Conservation (phyloP, 2,329 filamentous ascomycete genomes). For the Canariomyces notabilis region DNA sequence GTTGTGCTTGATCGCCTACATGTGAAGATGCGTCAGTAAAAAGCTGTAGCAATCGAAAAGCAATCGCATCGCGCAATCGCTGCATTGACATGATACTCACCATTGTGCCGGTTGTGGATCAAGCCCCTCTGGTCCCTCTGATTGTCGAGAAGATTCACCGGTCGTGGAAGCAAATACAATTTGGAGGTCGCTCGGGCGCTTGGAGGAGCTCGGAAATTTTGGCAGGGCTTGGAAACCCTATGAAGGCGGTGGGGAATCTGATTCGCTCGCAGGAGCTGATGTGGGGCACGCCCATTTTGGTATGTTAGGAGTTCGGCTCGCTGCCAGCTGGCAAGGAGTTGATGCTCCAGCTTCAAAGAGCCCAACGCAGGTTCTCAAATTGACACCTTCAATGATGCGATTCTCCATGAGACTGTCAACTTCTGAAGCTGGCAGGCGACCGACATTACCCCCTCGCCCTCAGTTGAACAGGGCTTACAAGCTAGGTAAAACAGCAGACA, state of each 20-base stretch:
- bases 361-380: no score
- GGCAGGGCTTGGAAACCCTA: conserved; percentile 43
- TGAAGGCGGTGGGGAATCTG: conserved; percentile 24
- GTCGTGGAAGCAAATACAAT: conserved; percentile 33
- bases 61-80: conserved; percentile 20
- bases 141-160: conserved; percentile 30
- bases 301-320: background rate
- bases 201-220: conserved; percentile 32
- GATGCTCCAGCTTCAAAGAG: no score
- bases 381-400: no score
- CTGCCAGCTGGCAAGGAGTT: background rate
- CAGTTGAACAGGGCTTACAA: no score
- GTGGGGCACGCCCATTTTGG: background rate
- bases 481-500: no score
- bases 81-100: conserved; percentile 32
- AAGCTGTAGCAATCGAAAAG: conserved; percentile 20
- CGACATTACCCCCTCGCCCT: no score
- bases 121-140: conserved; percentile 32
- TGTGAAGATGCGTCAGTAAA: conserved; percentile 24
- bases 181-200: conserved; percentile 31
- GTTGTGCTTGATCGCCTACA: conserved; percentile 98
- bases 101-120: conserved; percentile 52
- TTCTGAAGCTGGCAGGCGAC: no score
- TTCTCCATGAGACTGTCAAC: no score
- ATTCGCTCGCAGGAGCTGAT: conserved; percentile 16